phyloP scores from a whole-genome alignment of 441 rosid species.

The Euphorbia schlechtendalii region DNA sequence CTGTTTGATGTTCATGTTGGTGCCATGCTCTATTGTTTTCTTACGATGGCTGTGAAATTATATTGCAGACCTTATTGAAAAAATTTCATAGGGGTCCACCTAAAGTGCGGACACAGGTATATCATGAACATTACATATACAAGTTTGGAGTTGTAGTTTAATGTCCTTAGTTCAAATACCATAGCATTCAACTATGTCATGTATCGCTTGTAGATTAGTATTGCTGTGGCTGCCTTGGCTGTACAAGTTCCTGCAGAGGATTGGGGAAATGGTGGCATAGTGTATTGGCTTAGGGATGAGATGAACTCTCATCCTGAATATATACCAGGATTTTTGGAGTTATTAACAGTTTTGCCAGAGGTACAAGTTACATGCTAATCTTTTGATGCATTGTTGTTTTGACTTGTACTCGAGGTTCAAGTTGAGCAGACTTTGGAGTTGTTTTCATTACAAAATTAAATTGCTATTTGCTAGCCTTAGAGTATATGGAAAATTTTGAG shows the following conservation, averaged over 20 bases:
- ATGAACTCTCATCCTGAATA: conserved; percentile 90
- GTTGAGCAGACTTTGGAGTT: neutral
- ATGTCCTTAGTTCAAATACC: conserved; percentile 14
- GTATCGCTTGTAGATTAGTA: conserved; percentile 72
- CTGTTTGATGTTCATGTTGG: conserved; percentile 2
- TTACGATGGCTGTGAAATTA: conserved; percentile 21
- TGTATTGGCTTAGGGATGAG: conserved; percentile 90
- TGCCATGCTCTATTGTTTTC: conserved; percentile 9
- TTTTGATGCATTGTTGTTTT: conserved; percentile 7
- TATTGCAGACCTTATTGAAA: conserved; percentile 77
- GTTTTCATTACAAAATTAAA: neutral
- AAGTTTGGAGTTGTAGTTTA: conserved; percentile 2
- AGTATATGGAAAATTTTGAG: neutral
- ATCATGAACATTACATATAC: neutral
- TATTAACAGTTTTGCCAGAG: conserved; percentile 95
- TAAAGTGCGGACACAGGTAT: conserved; percentile 94
- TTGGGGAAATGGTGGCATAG: conserved; percentile 95
- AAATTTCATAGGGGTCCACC: conserved; percentile 94
- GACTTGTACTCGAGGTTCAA: neutral
- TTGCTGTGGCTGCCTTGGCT: conserved; percentile 96
- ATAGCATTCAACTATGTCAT: conserved; percentile 13
- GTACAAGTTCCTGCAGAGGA: conserved; percentile 92
- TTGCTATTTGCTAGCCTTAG: neutral
- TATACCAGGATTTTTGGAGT: conserved; percentile 95
- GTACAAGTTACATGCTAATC: conserved; percentile 30